These are phyloP conservation scores for Penicillium diatomitis DNA, from an alignment of 495 filamentous ascomycete genomes.

Conservation along the genomic window DNA sequence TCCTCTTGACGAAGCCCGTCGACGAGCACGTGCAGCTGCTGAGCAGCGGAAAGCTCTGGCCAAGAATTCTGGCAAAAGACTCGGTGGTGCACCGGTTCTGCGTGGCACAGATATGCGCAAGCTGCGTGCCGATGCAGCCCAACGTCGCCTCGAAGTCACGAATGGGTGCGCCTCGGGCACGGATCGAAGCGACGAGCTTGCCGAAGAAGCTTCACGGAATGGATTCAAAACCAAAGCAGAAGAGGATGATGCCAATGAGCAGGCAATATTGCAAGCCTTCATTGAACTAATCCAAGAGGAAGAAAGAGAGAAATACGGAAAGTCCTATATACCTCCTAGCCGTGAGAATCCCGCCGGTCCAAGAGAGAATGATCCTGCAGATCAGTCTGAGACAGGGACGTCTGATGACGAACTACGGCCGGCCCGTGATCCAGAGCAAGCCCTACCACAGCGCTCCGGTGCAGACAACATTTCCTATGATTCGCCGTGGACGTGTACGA, in stretches of 20 bases:
- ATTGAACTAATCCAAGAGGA: constrained; percentile 82
- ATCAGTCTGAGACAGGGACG: constrained; percentile 12
- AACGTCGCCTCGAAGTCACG: constrained; percentile 55
- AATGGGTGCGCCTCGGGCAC: constrained; percentile 70
- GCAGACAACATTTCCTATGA: constrained; percentile 25
- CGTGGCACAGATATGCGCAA: constrained; percentile 64
- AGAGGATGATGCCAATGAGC: constrained; percentile 83
- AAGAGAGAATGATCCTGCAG: constrained; percentile 15
- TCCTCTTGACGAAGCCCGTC: constrained; percentile 64
- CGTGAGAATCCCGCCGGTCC: constrained; percentile 52
- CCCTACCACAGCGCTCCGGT: constrained; percentile 6
- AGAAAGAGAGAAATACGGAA: constrained; percentile 64
- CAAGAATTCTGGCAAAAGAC: constrained; percentile 59
- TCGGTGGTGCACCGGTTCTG: constrained; percentile 57
- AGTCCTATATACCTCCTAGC: constrained; percentile 55
- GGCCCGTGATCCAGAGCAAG: constrained; percentile 1
- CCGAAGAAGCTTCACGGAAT: constrained; percentile 58
- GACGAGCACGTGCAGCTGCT: constrained; percentile 65
- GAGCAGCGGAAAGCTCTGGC: constrained; percentile 55
- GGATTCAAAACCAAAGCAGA: constrained; percentile 79
- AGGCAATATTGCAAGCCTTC: constrained; percentile 78
- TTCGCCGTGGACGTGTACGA: constrained; percentile 60
- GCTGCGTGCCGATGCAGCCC: constrained; percentile 64
- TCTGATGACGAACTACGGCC: constrained; percentile 1
- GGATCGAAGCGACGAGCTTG: constrained; percentile 45